phyloP scores from a whole-genome alignment of 2,329 filamentous ascomycete genomes.

The Venturia oleaginea region DNA sequence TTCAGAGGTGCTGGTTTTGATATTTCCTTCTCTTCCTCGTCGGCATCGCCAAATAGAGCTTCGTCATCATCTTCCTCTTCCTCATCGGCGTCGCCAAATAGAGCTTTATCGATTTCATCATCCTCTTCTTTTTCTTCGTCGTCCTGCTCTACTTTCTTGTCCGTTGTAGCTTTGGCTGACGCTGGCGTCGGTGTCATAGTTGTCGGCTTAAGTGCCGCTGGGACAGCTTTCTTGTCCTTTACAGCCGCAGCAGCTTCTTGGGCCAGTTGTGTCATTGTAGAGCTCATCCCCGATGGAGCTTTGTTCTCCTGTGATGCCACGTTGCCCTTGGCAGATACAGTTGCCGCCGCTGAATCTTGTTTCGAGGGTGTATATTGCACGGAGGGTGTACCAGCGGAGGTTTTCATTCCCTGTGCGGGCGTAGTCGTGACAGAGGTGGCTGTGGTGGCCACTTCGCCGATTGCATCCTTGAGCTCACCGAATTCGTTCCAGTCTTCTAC shows the following conservation, averaged over 20 bases:
- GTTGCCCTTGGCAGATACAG: neutral
- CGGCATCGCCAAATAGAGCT: conserved; percentile 6
- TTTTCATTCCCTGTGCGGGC: conserved; percentile 18
- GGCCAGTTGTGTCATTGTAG: conserved; percentile 7
- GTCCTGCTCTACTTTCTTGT: neutral
- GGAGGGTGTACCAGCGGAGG: conserved; percentile 1
- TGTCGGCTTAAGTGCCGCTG: neutral
- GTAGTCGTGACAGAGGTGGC: conserved; percentile 22
- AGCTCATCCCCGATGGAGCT: neutral
- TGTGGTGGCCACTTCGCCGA: conserved; percentile 40
- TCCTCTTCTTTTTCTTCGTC: neutral
- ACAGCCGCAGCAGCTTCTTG: conserved; percentile 10
- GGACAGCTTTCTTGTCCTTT: conserved; percentile 4
- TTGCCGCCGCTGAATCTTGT: neutral
- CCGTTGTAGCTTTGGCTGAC: neutral
- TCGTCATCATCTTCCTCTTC: conserved; percentile 4
- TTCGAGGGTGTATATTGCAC: conserved; percentile 5
- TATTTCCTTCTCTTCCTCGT: conserved; percentile 9
- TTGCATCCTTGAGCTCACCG: conserved; percentile 81
- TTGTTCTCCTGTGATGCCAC: conserved; percentile 11
- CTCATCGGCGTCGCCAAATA: neutral
- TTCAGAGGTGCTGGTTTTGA: neutral
- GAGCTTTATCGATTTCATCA: neutral
- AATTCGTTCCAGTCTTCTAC: conserved; percentile 99
- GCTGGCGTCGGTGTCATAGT: neutral